Conservation (phyloP, 1,139 yeast genomes). For the Trichomonascaceae sp. region DNA sequence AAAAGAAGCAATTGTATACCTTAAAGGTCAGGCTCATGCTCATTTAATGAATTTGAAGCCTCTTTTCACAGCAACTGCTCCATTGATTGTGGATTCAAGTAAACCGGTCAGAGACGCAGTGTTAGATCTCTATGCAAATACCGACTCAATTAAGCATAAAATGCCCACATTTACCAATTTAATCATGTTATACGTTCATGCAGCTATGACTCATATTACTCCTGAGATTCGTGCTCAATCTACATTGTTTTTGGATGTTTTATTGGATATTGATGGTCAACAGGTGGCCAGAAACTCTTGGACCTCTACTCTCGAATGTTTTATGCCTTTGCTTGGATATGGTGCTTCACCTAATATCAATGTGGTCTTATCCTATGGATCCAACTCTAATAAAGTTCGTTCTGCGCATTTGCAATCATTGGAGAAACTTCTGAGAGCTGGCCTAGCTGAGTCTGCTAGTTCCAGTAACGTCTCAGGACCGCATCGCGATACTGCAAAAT, state of each 20-base stretch:
- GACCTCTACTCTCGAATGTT: conserved; percentile 32
- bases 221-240: conserved; percentile 69
- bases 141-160: conserved; percentile 8
- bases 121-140: conserved; percentile 42
- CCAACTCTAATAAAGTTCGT: conserved; percentile 28
- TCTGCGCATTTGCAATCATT: conserved; percentile 29
- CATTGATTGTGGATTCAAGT: conserved; percentile 56
- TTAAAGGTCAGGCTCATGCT: conserved; percentile 20
- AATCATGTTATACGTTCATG: conserved; percentile 68
- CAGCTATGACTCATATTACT: conserved; percentile 90
- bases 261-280: conserved; percentile 38
- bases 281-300: conserved; percentile 32
- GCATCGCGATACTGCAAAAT: conserved; percentile 46
- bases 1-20: conserved; percentile 55
- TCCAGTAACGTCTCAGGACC: conserved; percentile 13
- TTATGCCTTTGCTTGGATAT: conserved; percentile 40
- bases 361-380: conserved; percentile 30
- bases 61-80: conserved; percentile 50
- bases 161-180: conserved; percentile 47
- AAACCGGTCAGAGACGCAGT: conserved; percentile 58
- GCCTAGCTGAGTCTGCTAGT: conserved; percentile 20
- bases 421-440: conserved; percentile 24
- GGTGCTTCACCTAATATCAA: conserved; percentile 25
- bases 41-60: conserved; percentile 42
- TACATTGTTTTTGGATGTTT: conserved; percentile 52